phyloP scores from a whole-genome alignment of 2,329 filamentous ascomycete genomes.

The Clonostachys byssicola region DNA sequence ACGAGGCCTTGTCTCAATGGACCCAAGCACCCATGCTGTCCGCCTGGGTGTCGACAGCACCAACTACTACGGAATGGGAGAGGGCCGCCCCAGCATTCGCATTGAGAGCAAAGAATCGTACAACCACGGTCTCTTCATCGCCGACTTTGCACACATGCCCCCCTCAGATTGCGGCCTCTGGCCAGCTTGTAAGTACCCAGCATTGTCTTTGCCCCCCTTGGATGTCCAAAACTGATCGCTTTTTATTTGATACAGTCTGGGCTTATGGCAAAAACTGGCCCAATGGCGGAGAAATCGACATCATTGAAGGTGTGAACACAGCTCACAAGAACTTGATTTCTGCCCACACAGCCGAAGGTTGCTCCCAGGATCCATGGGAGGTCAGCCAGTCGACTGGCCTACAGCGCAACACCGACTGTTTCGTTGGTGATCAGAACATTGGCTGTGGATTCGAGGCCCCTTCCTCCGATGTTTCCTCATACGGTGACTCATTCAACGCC shows the following conservation, averaged over 20 bases:
- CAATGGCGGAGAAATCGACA: constrained; percentile 60
- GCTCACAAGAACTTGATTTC: constrained; percentile 57
- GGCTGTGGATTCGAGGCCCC: constrained; percentile 40
- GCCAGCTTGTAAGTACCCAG: constrained; percentile 58
- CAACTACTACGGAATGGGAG: constrained; percentile 24
- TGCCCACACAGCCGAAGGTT: constrained; percentile 47
- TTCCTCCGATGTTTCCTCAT: constrained; percentile 36
- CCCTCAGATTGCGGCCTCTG: constrained; percentile 66
- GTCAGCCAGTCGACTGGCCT: constrained; percentile 15
- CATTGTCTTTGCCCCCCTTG: constrained; percentile 50
- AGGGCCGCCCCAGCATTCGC: constrained; percentile 57
- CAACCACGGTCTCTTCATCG: constrained; percentile 63
- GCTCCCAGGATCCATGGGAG: constrained; percentile 13
- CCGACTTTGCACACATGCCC: constrained; percentile 73
- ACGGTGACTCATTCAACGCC: constrained; percentile 64
- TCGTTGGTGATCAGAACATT: constrained; percentile 26
- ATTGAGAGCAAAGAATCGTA: constrained; percentile 62
- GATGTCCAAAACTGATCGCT: constrained; percentile 72
- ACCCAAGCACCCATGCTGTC: constrained; percentile 33
- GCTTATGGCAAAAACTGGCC: constrained; percentile 57
- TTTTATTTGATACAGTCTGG: constrained; percentile 51
- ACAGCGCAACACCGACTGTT: constrained; percentile 24
- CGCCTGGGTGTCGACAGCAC: constrained; percentile 38
- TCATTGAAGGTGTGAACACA: constrained; percentile 66
- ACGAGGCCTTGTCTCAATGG: constrained; percentile 33